Evolutionary conservation across 2,329 filamentous ascomycete genomes (phyloP).

Genomic region (Colletotrichum musae): DNA sequence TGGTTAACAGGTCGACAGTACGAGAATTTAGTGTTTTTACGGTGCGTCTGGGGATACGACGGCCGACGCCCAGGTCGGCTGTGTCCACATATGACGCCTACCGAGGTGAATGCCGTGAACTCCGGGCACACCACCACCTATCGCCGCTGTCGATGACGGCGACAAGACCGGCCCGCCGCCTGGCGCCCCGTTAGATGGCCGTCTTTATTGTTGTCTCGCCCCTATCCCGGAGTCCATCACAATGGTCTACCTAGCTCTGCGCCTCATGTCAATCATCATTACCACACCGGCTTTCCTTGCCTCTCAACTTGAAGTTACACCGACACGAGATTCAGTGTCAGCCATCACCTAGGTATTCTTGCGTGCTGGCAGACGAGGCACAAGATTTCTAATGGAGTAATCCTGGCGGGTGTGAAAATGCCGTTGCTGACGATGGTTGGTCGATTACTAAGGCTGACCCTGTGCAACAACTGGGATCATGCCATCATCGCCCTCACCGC

Average conservation of each 20-base stretch:
- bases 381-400: not conserved
- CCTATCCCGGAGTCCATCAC: not conserved
- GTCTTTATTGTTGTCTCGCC: constrained; percentile 1
- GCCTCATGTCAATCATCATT: constrained; percentile 10
- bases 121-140: constrained; percentile 31
- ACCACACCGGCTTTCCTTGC: not conserved
- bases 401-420: not conserved
- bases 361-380: constrained; percentile 1
- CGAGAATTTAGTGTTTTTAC: constrained; percentile 29
- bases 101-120: constrained; percentile 36
- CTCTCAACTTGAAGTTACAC: not conserved
- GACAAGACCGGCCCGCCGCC: constrained; percentile 29
- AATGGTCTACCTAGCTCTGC: not conserved
- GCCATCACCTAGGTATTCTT: not conserved
- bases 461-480: constrained; percentile 20
- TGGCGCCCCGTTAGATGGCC: constrained; percentile 15
- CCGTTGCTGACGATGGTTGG: not conserved
- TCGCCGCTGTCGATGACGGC: constrained; percentile 29
- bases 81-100: constrained; percentile 36
- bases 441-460: not conserved
- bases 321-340: not conserved
- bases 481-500: constrained; percentile 25
- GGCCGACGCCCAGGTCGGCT: constrained; percentile 19
- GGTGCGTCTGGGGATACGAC: constrained; percentile 29
- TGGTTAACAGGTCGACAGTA: constrained; percentile 33